Percentiles rank a stretch among this genome's conserved stretches.
Evolutionary conservation across 768 basidiomycete species (phyloP).

Genomic region (Boletus tomentosulus): DNA sequence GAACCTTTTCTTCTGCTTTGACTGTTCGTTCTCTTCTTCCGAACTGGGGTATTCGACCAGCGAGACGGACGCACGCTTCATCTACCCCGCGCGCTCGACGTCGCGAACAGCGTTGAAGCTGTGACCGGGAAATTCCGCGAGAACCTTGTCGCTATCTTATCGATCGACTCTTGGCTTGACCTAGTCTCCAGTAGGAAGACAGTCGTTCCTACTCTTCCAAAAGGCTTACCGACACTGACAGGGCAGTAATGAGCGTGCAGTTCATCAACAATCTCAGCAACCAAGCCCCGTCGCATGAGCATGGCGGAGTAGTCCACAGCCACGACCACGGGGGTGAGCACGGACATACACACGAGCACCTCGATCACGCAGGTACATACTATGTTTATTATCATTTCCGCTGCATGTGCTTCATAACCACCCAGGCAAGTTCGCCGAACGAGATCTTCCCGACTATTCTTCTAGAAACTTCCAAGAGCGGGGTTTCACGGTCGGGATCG

Average conservation of each 20-base stretch:
- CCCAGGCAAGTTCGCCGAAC: constrained; percentile 84
- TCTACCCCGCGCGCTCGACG: neutral
- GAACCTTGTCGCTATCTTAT: neutral
- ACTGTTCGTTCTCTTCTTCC: constrained; percentile 32
- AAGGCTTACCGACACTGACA: no score
- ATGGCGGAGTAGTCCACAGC: constrained; percentile 33
- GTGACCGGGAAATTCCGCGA: constrained; percentile 13
- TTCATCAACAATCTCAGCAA: constrained; percentile 67
- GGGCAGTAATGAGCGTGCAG: constrained; percentile 53
- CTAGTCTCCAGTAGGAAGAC: no score
- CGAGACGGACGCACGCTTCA: constrained; percentile 18
- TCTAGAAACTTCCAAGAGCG: constrained; percentile 83
- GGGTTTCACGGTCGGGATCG: constrained; percentile 97
- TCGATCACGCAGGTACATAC: constrained; percentile 80
- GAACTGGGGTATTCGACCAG: constrained; percentile 53
- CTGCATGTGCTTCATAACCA: neutral
- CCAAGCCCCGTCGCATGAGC: constrained; percentile 40
- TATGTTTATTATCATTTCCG: constrained; percentile 6
- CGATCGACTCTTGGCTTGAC: neutral
- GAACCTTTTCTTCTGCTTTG: constrained; percentile 41
- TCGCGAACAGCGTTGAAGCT: neutral
- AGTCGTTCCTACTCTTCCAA: no score
- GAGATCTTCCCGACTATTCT: constrained; percentile 88
- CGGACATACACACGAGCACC: constrained; percentile 92
- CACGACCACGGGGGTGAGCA: constrained; percentile 73